Evolutionary conservation across 2,329 filamentous ascomycete genomes (phyloP), one percentile per base, ranked within the genome.

Genomic region (Xylariaceae sp.): DNA sequence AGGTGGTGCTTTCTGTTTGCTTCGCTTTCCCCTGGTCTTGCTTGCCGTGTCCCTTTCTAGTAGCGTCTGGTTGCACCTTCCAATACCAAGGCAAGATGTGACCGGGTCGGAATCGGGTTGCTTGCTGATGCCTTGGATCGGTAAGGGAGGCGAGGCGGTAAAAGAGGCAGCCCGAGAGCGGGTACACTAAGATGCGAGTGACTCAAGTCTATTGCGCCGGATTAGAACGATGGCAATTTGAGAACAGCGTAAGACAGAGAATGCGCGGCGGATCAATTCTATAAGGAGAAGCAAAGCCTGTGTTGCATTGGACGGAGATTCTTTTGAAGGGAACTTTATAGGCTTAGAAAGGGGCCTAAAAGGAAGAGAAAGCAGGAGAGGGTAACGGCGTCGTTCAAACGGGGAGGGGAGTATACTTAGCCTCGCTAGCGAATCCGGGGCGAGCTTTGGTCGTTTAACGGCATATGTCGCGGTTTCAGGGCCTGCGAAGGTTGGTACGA

Each of bases 391-490:
- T 53, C 49, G 49, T 45, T 52, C 44, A 55, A 19, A 43, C 19
- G 50, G 55, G 55, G 45, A n/a, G 37, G 44, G 57, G 50, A 51
- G 52, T 44, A 44, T 54, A 52, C 44, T 50, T 52, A 45, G 47
- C 39, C 21, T 15, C 41, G 41, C 44, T 30, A 41, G 43, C 39
- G 47, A 40, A 49, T 36, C 47, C 30, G 30, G 29, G 51, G 47
- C 41, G 34, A 37, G 21, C 21, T 49, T n/a, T 51, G 51, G 54
- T 51, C 44, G 50, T 48, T 48, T 26, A 43, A 43, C 21, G 41
- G 21, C 41, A 43, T 43, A 43, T 57, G 57, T 58, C 55, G 56
- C 53, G 49, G 39, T 51, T 55, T 58, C 51, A 57, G 57, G 26
- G 34, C 47, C 32, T 44, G 47, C 32, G 40, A 37, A 44, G 49